phyloP scores from a whole-genome alignment of 768 basidiomycete genomes.

The Leccinum aurantiacum region DNA sequence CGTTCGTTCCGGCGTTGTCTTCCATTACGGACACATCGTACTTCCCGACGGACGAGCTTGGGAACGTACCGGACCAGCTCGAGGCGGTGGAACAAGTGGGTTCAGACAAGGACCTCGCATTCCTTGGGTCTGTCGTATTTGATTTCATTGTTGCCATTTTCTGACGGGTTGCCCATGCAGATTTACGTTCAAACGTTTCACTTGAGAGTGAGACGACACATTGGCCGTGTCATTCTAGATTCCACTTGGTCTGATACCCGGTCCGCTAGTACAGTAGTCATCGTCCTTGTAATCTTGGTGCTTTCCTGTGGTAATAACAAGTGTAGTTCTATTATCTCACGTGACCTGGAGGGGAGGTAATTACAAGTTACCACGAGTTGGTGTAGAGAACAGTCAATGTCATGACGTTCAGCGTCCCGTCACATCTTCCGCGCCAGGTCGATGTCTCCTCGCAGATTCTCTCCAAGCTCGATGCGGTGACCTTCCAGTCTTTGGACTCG shows the following conservation, averaged over 20 bases:
- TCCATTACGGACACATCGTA: slow-evolving; percentile 94
- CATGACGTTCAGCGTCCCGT: slow-evolving; percentile 77
- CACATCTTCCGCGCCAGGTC: slow-evolving; percentile 68
- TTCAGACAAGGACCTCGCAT: slow-evolving; percentile 67
- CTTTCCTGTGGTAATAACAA: slow-evolving; percentile 17
- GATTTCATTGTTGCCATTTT: background rate
- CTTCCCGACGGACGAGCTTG: slow-evolving; percentile 94
- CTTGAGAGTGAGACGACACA: slow-evolving; percentile 16
- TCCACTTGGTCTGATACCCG: slow-evolving; percentile 24
- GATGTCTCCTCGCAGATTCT: slow-evolving; percentile 75
- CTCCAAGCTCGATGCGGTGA: slow-evolving; percentile 64
- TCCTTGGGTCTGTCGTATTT: slow-evolving; percentile 51
- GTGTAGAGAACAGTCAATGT: background rate
- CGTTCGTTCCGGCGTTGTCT: slow-evolving; percentile 91
- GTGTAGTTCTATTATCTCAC: slow-evolving; percentile 10
- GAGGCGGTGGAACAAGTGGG: slow-evolving; percentile 61
- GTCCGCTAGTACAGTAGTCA: slow-evolving; percentile 30
- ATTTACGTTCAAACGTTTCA: slow-evolving; percentile 84
- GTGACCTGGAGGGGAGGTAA: slow-evolving; percentile 5
- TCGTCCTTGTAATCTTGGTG: slow-evolving; percentile 27
- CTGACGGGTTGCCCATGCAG: slow-evolving; percentile 36
- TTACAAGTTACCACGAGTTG: slow-evolving; percentile 4
- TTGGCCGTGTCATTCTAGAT: background rate
- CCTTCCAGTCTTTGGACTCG: slow-evolving; percentile 56
- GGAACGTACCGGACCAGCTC: slow-evolving; percentile 61